These are phyloP conservation scores for Protomyces pachydermus DNA, from an alignment of 1,139 yeast genomes.

Conservation along the genomic window DNA sequence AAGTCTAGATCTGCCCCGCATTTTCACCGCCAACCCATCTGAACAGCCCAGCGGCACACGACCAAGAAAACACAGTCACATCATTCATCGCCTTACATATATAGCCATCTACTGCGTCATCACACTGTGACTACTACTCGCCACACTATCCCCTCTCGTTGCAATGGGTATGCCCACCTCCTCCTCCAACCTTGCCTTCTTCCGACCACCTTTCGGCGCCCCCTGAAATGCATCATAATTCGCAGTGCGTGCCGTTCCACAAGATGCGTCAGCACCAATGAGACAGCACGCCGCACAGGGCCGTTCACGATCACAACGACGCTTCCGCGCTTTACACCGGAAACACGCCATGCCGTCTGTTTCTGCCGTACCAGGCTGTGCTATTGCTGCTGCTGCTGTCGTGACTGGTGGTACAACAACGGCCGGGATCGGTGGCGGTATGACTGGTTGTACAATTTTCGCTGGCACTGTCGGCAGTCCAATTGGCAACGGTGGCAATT, in stretches of 20 bases:
- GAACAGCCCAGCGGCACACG: no score
- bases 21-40: no score
- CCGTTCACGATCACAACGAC: constrained; percentile 17
- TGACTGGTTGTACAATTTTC: background rate
- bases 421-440: background rate
- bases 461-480: constrained; percentile 5
- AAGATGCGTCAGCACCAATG: constrained; percentile 5
- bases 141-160: background rate
- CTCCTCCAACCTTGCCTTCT: background rate
- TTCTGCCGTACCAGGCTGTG: background rate
- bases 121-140: background rate
- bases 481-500: background rate
- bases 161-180: background rate
- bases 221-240: background rate
- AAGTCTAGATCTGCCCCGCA: no score
- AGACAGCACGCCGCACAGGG: constrained; percentile 10
- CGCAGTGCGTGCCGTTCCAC: background rate
- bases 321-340: constrained; percentile 16
- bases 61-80: background rate
- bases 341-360: constrained; percentile 13
- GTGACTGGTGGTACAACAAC: background rate
- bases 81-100: background rate
- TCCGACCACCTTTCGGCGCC: background rate
- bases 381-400: background rate
- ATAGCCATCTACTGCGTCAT: background rate